These are phyloP conservation scores for Neopestalotiopsis sp. DNA, from an alignment of 2,329 filamentous ascomycete genomes.

Conservation along the genomic window DNA sequence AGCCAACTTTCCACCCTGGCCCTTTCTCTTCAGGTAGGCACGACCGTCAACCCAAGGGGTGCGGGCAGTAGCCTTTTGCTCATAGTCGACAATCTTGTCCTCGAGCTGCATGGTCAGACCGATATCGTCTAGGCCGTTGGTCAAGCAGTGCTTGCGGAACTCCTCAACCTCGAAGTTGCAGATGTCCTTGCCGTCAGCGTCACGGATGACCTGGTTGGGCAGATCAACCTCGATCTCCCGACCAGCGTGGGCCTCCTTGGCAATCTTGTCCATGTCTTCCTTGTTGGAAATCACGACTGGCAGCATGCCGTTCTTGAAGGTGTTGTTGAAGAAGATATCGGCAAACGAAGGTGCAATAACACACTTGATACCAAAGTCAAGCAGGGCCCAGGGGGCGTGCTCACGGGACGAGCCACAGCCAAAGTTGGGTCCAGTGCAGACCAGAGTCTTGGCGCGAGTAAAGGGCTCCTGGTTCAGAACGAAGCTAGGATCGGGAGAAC, in stretches of 20 bases:
- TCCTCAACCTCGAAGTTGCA: slow-evolving; percentile 86
- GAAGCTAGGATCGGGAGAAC: slow-evolving; percentile 79
- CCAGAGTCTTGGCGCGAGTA: slow-evolving; percentile 83
- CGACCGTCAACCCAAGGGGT: slow-evolving; percentile 93
- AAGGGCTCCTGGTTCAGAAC: slow-evolving; percentile 91
- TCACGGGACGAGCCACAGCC: slow-evolving; percentile 92
- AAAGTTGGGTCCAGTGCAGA: slow-evolving; percentile 92
- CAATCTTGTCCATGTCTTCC: slow-evolving; percentile 70
- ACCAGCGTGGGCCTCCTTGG: slow-evolving; percentile 78
- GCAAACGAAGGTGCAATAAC: slow-evolving; percentile 83
- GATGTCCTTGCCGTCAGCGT: slow-evolving; percentile 74
- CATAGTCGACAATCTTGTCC: slow-evolving; percentile 84
- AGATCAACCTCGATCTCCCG: slow-evolving; percentile 90
- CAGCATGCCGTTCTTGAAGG: slow-evolving; percentile 99
- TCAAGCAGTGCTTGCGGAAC: slow-evolving; percentile 91
- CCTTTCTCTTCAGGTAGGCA: slow-evolving; percentile 73
- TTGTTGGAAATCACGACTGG: slow-evolving; percentile 78
- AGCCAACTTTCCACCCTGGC: slow-evolving; percentile 59
- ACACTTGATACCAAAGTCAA: slow-evolving; percentile 95
- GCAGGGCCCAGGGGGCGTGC: slow-evolving; percentile 95
- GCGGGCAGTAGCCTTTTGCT: slow-evolving; percentile 75
- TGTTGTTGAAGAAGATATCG: slow-evolving; percentile 99
- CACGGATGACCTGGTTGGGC: slow-evolving; percentile 81
- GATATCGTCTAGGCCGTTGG: slow-evolving; percentile 95
- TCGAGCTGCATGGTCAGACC: slow-evolving; percentile 92